phyloP scores from a whole-genome alignment of 441 rosid species.

The Rhodomyrtus psidioides region DNA sequence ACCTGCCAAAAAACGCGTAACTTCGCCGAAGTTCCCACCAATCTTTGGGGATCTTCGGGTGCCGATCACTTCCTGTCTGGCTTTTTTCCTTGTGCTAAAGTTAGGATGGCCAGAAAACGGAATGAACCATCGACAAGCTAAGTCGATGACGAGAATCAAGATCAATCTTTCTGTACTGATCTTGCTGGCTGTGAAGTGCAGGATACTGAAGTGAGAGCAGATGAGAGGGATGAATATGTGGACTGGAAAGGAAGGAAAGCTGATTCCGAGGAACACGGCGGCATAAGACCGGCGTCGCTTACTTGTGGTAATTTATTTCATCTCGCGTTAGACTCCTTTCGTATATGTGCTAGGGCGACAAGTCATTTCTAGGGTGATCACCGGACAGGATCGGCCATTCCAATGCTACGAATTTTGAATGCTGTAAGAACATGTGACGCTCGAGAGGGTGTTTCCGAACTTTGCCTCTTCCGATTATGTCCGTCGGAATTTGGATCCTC shows the following conservation, averaged over 20 bases:
- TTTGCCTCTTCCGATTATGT: too few species aligned
- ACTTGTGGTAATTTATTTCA: constrained; percentile 25
- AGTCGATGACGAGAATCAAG: not conserved
- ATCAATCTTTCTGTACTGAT: not conserved
- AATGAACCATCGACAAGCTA: too few species aligned
- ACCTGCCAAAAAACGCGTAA: too few species aligned
- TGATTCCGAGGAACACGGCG: constrained; percentile 33
- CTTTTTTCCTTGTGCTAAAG: not conserved
- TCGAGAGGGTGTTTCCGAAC: not conserved
- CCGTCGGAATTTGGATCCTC: not conserved
- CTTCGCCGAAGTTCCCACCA: not conserved
- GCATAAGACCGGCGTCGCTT: constrained; percentile 32
- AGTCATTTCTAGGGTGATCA: not conserved
- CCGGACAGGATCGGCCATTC: not conserved
- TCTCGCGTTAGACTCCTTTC: not conserved
- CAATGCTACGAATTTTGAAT: not conserved
- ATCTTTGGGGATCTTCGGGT: not conserved
- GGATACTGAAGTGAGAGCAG: constrained; percentile 7
- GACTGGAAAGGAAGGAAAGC: constrained; percentile 45
- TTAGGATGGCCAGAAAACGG: too few species aligned
- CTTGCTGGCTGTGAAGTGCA: not conserved
- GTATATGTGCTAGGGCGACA: not conserved
- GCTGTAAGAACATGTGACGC: not conserved
- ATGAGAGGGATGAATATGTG: constrained; percentile 13
- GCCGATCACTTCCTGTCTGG: not conserved